phyloP scores from a whole-genome alignment of 345 rosid species.

The Raphanus raphanistrum region DNA sequence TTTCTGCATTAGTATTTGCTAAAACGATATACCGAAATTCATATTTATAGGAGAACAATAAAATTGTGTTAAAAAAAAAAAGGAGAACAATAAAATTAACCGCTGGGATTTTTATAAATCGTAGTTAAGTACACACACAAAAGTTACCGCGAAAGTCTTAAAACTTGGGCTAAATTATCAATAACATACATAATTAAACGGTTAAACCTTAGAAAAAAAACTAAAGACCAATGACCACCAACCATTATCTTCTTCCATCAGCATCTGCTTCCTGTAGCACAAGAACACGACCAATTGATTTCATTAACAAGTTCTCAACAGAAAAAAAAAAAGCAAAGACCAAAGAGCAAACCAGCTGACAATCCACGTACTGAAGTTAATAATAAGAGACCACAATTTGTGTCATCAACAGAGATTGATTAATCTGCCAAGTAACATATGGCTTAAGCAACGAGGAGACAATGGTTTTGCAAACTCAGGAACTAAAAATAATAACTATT shows the following conservation, averaged over 20 bases:
- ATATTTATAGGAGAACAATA: neutral
- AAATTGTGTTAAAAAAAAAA: no score
- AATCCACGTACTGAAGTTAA: no score
- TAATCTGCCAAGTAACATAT: no score
- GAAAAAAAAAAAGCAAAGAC: no score
- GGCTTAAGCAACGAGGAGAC: neutral
- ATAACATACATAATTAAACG: neutral
- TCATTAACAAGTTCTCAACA: neutral
- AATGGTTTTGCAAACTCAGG: neutral
- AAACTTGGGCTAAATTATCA: neutral
- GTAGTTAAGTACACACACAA: neutral
- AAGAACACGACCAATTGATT: neutral
- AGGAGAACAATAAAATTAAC: neutral
- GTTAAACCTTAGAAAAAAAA: neutral
- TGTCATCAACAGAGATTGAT: no score
- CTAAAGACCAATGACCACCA: neutral
- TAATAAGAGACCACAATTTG: no score
- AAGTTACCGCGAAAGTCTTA: neutral
- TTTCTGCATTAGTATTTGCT: neutral
- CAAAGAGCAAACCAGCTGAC: no score
- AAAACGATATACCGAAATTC: neutral
- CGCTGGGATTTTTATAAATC: neutral
- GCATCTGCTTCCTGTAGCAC: neutral
- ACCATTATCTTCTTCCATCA: neutral
- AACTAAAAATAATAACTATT: neutral